Conservation (phyloP, 345 rosid species). For the Carallia brachiata region DNA sequence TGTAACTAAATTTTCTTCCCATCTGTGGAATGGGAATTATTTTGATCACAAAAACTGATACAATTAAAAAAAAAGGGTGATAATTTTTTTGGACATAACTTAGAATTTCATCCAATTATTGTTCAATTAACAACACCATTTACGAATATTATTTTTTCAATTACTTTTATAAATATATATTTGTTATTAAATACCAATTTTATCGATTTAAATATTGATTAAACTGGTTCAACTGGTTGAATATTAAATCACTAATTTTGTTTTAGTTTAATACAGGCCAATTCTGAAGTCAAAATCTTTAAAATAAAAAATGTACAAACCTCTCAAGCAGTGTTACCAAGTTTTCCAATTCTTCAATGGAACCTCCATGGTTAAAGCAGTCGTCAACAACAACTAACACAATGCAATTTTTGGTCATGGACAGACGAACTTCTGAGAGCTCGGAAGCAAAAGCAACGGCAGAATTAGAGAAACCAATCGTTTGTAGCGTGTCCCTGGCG, state of each 20-base stretch:
- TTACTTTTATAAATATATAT: background rate
- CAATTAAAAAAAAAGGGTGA: no score
- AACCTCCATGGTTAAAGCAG: slow-evolving; percentile 14
- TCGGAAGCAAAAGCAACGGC: slow-evolving; percentile 3
- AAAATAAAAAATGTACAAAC: background rate
- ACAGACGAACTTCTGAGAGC: slow-evolving; percentile 6
- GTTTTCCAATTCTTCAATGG: slow-evolving; percentile 17
- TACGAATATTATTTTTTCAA: no score
- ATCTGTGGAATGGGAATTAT: slow-evolving; percentile 5
- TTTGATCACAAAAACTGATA: background rate
- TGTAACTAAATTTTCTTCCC: slow-evolving; percentile 4
- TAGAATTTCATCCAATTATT: no score
- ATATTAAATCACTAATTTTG: no score
- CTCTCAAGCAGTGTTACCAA: slow-evolving; percentile 11
- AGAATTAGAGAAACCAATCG: slow-evolving; percentile 11
- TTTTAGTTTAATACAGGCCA: no score
- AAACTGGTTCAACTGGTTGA: no score
- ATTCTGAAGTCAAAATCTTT: background rate
- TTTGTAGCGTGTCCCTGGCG: slow-evolving; percentile 17
- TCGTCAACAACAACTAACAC: slow-evolving; percentile 12
- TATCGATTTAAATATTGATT: no score
- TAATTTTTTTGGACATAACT: no score
- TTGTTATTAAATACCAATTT: no score
- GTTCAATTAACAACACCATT: no score
- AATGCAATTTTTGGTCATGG: slow-evolving; percentile 14